phyloP scores from a whole-genome alignment of 2,329 filamentous ascomycete genomes.

The Neonectria neomacrospora region DNA sequence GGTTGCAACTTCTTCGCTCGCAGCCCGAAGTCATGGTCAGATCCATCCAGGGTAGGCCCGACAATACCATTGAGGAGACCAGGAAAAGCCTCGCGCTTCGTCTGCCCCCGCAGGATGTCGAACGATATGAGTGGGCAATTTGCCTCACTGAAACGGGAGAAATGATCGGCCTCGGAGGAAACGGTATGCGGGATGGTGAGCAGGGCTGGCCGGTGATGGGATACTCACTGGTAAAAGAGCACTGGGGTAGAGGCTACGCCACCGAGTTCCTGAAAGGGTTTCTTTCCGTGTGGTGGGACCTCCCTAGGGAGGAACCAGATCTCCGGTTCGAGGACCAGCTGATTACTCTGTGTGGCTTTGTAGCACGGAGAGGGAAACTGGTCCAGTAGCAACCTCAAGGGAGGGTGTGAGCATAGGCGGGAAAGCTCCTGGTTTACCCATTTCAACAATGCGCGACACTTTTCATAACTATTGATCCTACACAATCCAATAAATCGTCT shows the following conservation, averaged over 20 bases:
- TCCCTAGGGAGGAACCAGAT: constrained; percentile 49
- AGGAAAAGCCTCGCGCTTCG: constrained; percentile 52
- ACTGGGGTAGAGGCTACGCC: constrained; percentile 66
- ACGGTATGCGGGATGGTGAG: constrained; percentile 48
- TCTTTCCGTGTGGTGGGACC: constrained; percentile 57
- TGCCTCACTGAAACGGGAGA: constrained; percentile 57
- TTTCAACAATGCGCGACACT: not conserved
- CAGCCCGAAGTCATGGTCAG: constrained; percentile 72
- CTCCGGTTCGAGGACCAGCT: not conserved
- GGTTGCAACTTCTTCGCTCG: constrained; percentile 62
- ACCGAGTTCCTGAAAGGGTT: constrained; percentile 65
- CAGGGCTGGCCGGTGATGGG: constrained; percentile 68
- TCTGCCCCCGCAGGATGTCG: constrained; percentile 59
- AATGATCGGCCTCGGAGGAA: constrained; percentile 62
- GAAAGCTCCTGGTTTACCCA: not conserved
- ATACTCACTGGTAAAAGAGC: constrained; percentile 64
- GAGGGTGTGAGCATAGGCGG: no score
- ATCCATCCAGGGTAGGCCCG: constrained; percentile 56
- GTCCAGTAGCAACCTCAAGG: not conserved
- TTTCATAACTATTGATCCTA: not conserved
- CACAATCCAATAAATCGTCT: no score
- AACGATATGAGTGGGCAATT: constrained; percentile 68
- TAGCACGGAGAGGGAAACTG: not conserved
- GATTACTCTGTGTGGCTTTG: not conserved
- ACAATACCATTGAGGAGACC: constrained; percentile 58